Evolutionary conservation across 2,329 filamentous ascomycete genomes (phyloP), one percentile per base, ranked within the genome.

Genomic region (Pseudogymnoascus sp.): DNA sequence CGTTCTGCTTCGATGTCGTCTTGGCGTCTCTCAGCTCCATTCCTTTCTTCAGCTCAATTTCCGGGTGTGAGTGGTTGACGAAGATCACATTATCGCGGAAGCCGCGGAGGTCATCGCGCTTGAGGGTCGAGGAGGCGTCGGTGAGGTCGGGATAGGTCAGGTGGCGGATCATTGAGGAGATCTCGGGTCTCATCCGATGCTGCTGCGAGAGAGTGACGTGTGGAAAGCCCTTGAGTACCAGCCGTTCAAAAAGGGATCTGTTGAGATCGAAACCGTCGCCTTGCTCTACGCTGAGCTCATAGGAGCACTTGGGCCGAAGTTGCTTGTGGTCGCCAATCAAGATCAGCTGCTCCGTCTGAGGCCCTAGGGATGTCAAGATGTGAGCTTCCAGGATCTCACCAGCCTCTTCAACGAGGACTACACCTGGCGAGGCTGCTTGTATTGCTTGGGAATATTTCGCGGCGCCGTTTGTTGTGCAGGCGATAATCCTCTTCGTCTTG

Each of bases 261-360:
- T 90, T 87, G 1, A 90, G 76, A 62, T 90, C 79, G 65, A 81
- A 90, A 0, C 87, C 86, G 5, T 82, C 77, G 0, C 84, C 85
- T 21, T 82, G 81, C 64, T 90, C 87, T 0, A 86, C 79, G 0
- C 78, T 83, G 0, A 91, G 71, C 0, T 70, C 72, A 65, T 84
- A 89, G 60, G 81, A 85, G 60, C 83, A 77, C 66, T 90, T 89
- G 0, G 88, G 88, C 0, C 87, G 81, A 0, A 91, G 78, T 64
- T 91, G 88, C 61, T 87, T 81, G 69, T 91, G 87, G 60, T 91
- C 88, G 0, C 88, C 88, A 9, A 91, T 90, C 1, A 89, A 71
- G 0, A 90, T 79, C 1, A 90, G 69, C 39, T 90, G 85, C 63
- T 87, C 80, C 0, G 82, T 82, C 0, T 78, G 71, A 0, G 79